These are phyloP conservation scores for Carpinus viminea DNA, from an alignment of 306 rosid genomes.

Conservation along the genomic window DNA sequence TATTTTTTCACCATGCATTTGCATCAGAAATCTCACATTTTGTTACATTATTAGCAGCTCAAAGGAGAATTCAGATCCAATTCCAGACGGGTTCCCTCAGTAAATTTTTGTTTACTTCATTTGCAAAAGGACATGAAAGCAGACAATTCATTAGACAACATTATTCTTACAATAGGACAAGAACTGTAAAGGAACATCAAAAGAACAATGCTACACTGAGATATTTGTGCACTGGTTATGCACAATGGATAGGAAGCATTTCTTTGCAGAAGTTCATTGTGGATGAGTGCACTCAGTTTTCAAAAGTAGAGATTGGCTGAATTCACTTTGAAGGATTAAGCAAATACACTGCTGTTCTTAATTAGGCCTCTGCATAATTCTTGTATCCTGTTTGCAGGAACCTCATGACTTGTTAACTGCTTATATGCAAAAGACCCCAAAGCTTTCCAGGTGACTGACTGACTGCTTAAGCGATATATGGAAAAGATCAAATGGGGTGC, in stretches of 20 bases:
- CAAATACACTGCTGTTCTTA: constrained; percentile 7
- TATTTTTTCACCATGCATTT: too few relatives aligned
- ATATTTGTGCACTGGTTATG: not conserved
- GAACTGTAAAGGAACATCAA: constrained; percentile 9
- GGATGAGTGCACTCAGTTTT: constrained; percentile 18
- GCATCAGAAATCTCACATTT: not conserved
- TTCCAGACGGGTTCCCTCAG: not conserved
- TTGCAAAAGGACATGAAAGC: not conserved
- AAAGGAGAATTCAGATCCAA: not conserved
- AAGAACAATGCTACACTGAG: constrained; percentile 6
- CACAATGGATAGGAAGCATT: constrained; percentile 2
- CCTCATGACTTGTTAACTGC: not conserved
- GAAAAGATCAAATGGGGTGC: not conserved
- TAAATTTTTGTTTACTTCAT: not conserved
- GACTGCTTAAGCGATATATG: not conserved
- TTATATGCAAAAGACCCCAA: not conserved
- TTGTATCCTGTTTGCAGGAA: not conserved
- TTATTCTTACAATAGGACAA: constrained; percentile 1
- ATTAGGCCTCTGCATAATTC: not conserved
- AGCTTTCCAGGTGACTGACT: not conserved
- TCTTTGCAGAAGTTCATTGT: not conserved
- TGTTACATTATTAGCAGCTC: not conserved
- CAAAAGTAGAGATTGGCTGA: constrained; percentile 8
- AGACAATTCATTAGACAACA: not conserved
- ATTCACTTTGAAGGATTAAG: constrained; percentile 18